Percentiles rank a stretch among this genome's conserved stretches.
Conservation (phyloP, 1,139 yeast genomes). For the Candida glucosophila region DNA sequence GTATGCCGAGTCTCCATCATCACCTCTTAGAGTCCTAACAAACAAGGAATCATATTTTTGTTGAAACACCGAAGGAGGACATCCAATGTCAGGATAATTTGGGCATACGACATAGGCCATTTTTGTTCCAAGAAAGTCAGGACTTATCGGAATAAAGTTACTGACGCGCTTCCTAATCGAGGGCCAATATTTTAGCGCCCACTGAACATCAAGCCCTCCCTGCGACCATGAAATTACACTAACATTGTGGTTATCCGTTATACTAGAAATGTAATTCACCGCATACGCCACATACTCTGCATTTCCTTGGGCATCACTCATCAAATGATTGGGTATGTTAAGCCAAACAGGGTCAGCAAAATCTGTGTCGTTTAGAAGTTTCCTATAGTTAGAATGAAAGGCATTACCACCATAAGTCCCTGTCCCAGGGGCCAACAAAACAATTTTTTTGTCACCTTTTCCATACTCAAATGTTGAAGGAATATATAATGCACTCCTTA, state of each 20-base stretch:
- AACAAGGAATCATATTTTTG: constrained; percentile 1
- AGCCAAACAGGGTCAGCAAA: constrained; percentile 3
- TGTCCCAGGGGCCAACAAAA: constrained; percentile 3
- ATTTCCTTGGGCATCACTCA: constrained; percentile 2
- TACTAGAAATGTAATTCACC: constrained; percentile 2
- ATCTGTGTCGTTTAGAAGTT: constrained; percentile 1
- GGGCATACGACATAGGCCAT: no score
- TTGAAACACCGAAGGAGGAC: constrained; percentile 3
- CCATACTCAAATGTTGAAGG: constrained; percentile 2
- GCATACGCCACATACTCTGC: constrained; percentile 4
- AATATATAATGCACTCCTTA: constrained; percentile 1
- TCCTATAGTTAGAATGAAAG: constrained; percentile 1
- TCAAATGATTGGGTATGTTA: constrained; percentile 2
- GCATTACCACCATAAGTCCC: constrained; percentile 2
- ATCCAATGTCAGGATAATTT: constrained; percentile 1
- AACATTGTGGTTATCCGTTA: constrained; percentile 2
- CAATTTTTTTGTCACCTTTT: constrained; percentile 1
- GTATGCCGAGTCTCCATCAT: constrained; percentile 3
- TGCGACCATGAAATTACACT: constrained; percentile 3
- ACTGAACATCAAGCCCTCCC: constrained; percentile 3
- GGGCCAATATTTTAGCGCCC: constrained; percentile 4
- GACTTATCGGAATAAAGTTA: constrained; percentile 3
- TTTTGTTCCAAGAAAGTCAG: constrained; percentile 3
- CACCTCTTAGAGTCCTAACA: constrained; percentile 1
- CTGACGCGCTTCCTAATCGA: constrained; percentile 2